Conservation (phyloP, 768 basidiomycete genomes). For the Lenzites betulinus region DNA sequence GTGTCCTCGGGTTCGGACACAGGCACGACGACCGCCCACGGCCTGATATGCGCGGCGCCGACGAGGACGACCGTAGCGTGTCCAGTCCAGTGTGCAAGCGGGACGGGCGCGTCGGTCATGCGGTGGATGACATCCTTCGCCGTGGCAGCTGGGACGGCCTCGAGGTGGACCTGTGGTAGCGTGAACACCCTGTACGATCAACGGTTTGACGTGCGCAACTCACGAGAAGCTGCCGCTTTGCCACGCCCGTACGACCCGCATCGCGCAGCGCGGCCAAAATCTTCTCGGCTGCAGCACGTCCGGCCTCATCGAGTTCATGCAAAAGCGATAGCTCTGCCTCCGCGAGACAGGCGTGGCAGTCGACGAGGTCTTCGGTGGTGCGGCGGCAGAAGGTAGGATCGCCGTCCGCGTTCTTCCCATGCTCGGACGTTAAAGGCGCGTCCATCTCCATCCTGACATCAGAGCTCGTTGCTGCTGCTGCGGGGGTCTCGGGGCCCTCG, state of each 20-base stretch:
- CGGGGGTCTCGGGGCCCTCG: constrained; percentile 3
- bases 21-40: constrained; percentile 60
- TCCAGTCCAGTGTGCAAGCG: constrained; percentile 70
- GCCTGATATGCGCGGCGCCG: constrained; percentile 48
- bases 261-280: constrained; percentile 18
- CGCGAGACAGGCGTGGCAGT: constrained; percentile 29
- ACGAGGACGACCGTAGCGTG: constrained; percentile 58
- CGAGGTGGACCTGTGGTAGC: neutral
- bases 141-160: neutral
- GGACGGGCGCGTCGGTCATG: constrained; percentile 50
- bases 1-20: neutral
- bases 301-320: neutral
- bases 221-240: constrained; percentile 35
- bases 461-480: neutral
- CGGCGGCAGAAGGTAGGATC: constrained; percentile 23
- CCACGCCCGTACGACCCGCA: constrained; percentile 30
- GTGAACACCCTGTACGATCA: neutral
- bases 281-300: neutral
- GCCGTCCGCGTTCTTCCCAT: constrained; percentile 23
- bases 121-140: constrained; percentile 39
- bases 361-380: constrained; percentile 18
- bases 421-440: constrained; percentile 5
- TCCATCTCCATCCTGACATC: constrained; percentile 1
- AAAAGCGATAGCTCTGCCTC: constrained; percentile 6
- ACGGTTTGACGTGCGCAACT: constrained; percentile 15